phyloP scores from a whole-genome alignment of 257 asterid genomes.

The Solanum dulcamara region DNA sequence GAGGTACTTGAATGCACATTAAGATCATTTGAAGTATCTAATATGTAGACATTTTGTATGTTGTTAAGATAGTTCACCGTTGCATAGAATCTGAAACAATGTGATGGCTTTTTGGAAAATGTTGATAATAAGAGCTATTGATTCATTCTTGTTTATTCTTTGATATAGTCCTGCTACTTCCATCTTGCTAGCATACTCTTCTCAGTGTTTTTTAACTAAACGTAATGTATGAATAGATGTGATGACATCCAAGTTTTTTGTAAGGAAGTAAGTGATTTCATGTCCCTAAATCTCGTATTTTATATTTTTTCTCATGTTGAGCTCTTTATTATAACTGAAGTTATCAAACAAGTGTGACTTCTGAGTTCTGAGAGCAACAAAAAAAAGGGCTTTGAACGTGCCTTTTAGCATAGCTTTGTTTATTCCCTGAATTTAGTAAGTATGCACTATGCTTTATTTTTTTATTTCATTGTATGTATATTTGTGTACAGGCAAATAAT shows the following conservation, averaged over 20 bases:
- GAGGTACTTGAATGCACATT: constrained; percentile 44
- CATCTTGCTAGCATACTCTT: not conserved
- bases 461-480: not conserved
- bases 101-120: not conserved
- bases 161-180: not conserved
- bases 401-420: not conserved
- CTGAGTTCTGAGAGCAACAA: not conserved
- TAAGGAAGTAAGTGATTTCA: not conserved
- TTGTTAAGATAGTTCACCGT: not conserved
- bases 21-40: not conserved
- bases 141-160: not conserved
- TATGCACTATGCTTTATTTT: not conserved
- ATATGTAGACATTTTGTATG: not conserved
- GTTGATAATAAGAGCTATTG: not conserved
- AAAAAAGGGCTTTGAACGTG: not conserved
- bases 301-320: not conserved
- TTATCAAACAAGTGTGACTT: not conserved
- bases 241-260: not conserved
- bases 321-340: not conserved
- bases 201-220: not conserved
- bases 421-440: not conserved
- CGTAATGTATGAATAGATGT: not conserved
- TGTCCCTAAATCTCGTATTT: not conserved
- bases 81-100: not conserved
- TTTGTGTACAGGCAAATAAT: constrained; percentile 63